Conservation (phyloP, 805 yeast species). For the Ascoidea asiatica region DNA sequence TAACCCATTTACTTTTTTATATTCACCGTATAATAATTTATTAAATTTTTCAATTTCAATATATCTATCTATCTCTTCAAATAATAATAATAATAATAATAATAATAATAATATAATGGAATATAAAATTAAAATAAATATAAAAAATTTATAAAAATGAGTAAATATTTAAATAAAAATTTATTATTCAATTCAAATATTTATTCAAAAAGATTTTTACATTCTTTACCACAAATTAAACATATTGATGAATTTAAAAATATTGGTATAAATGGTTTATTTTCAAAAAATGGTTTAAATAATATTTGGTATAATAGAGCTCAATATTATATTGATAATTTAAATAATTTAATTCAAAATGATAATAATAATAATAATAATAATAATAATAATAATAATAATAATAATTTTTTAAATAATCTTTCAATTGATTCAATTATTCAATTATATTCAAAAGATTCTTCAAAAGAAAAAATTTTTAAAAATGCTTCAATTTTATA, state of each 20-base stretch:
- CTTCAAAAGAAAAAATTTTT: slow-evolving; percentile 18
- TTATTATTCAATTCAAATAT: too few relatives aligned
- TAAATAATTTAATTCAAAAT: slow-evolving; percentile 22
- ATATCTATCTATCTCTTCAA: too few relatives aligned
- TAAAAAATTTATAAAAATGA: too few relatives aligned
- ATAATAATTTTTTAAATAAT: not conserved
- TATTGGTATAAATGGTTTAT: slow-evolving; percentile 34
- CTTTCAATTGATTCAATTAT: not conserved
- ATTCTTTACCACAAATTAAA: slow-evolving; percentile 12
- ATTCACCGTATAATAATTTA: too few relatives aligned
- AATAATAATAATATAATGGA: too few relatives aligned
- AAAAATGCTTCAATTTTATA: slow-evolving; percentile 25
- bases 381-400: slow-evolving; percentile 9
- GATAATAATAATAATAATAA: slow-evolving; percentile 15
- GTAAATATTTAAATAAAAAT: too few relatives aligned
- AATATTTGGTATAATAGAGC: slow-evolving; percentile 38
- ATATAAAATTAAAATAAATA: too few relatives aligned
- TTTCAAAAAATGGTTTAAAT: slow-evolving; percentile 31
- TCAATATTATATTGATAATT: slow-evolving; percentile 21
- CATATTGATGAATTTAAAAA: slow-evolving; percentile 15
- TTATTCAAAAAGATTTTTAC: slow-evolving; percentile 6
- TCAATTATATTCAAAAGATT: too few relatives aligned
- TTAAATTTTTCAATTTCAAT: too few relatives aligned
- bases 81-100: too few relatives aligned
- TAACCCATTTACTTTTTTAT: too few relatives aligned